phyloP scores from a whole-genome alignment of 2,329 filamentous ascomycete genomes.

The Colletotrichum sp. region DNA sequence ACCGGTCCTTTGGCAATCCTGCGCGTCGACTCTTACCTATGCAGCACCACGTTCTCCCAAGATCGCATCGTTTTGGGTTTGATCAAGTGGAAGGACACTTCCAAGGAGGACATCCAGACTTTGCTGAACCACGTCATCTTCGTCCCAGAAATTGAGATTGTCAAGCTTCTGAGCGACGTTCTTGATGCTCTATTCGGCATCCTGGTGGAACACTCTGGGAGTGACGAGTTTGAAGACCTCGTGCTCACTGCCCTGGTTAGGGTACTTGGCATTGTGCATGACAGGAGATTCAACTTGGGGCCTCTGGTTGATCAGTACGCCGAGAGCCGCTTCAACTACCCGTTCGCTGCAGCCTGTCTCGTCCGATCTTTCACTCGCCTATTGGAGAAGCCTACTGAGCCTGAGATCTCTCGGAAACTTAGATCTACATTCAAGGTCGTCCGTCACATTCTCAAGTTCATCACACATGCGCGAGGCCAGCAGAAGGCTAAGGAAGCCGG shows the following conservation, averaged over 20 bases:
- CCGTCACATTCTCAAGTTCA: conserved; percentile 91
- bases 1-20: conserved; percentile 83
- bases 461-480: conserved; percentile 85
- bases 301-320: conserved; percentile 93
- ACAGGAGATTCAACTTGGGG: conserved; percentile 89
- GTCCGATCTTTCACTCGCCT: conserved; percentile 86
- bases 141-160: conserved; percentile 95
- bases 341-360: conserved; percentile 87
- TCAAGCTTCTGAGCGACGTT: conserved; percentile 89
- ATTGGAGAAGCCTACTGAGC: conserved; percentile 81
- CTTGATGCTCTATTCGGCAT: conserved; percentile 92
- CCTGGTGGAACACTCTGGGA: conserved; percentile 87
- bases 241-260: conserved; percentile 90
- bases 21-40: conserved; percentile 82
- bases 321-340: conserved; percentile 88
- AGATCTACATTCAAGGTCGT: conserved; percentile 95
- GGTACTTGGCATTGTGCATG: conserved; percentile 91
- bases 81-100: conserved; percentile 82
- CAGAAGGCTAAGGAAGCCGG: conserved; percentile 88
- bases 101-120: conserved; percentile 72
- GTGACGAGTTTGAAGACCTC: conserved; percentile 90
- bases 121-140: conserved; percentile 86
- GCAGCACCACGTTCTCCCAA: conserved; percentile 94
- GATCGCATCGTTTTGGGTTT: conserved; percentile 85
- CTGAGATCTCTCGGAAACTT: conserved; percentile 82